Conservation (phyloP, 73 alveolate species). For the Paramecium tetraurelia region DNA sequence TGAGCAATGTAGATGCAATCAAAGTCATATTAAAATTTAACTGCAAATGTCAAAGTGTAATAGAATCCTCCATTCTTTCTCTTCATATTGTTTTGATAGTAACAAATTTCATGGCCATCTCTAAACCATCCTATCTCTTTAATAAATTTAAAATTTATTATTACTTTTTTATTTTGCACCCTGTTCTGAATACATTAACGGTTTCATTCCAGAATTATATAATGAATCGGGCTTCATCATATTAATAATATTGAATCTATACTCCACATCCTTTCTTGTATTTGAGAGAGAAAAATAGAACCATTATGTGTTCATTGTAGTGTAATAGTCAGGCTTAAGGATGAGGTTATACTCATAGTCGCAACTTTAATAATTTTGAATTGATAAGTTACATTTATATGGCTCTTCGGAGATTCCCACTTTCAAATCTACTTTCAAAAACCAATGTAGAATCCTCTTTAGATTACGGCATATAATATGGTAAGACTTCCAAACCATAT, state of each 20-base stretch:
- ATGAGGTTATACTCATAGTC: conserved; percentile 95
- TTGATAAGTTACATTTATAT: conserved; percentile 68
- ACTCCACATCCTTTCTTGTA: conserved; percentile 92
- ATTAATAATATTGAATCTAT: conserved; percentile 97
- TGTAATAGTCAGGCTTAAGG: conserved; percentile 96
- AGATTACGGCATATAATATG: conserved; percentile 70
- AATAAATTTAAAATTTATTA: not conserved
- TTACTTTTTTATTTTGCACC: conserved; percentile 76
- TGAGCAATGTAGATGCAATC: conserved; percentile 98
- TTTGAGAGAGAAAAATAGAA: conserved; percentile 94
- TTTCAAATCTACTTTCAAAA: conserved; percentile 98
- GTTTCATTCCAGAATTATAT: conserved; percentile 95
- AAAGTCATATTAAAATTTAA: conserved; percentile 87
- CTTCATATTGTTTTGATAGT: conserved; percentile 87
- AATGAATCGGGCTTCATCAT: conserved; percentile 98
- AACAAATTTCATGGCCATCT: conserved; percentile 86
- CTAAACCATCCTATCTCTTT: conserved; percentile 88
- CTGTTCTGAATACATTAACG: conserved; percentile 82
- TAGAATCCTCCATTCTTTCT: conserved; percentile 89
- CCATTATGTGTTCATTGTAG: conserved; percentile 99
- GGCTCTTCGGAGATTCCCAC: conserved; percentile 96
- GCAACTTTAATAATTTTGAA: conserved; percentile 39
- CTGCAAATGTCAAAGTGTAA: conserved; percentile 96
- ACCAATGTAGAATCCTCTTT: conserved; percentile 86
- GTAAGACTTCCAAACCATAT: conserved; percentile 64